Conservation (phyloP, 2,329 filamentous ascomycete species). For the Cladosporium austrohemisphaericum region DNA sequence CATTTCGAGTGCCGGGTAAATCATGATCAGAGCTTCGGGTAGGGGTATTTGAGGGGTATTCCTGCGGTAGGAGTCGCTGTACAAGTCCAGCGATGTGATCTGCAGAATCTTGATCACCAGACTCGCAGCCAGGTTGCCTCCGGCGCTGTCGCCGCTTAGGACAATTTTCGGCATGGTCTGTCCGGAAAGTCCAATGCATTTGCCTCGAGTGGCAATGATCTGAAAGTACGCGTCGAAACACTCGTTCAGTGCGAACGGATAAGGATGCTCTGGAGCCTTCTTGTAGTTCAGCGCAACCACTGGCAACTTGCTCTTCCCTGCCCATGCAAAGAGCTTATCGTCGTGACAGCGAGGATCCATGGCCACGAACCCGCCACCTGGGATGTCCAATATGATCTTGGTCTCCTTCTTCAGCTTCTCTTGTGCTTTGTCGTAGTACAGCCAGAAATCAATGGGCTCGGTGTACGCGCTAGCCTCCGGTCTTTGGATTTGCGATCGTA, state of each 20-base stretch:
- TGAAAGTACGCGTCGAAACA: constrained; percentile 82
- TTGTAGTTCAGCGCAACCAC: constrained; percentile 87
- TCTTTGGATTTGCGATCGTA: constrained; percentile 78
- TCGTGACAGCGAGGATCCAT: constrained; percentile 95
- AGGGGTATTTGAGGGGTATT: constrained; percentile 51
- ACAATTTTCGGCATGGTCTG: constrained; percentile 64
- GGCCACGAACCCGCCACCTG: constrained; percentile 91
- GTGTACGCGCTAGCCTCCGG: constrained; percentile 76
- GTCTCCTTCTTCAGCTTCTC: constrained; percentile 71
- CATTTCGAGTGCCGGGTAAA: constrained; percentile 91
- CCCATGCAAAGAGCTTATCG: constrained; percentile 91
- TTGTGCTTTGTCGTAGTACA: constrained; percentile 89
- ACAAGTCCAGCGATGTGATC: constrained; percentile 43
- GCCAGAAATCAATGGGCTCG: constrained; percentile 79
- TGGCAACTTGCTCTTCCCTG: constrained; percentile 80
- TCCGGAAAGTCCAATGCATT: constrained; percentile 72
- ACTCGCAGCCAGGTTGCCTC: constrained; percentile 72
- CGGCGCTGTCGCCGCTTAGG: constrained; percentile 71
- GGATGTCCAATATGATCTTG: constrained; percentile 81
- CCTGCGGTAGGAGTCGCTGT: constrained; percentile 40
- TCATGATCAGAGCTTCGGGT: constrained; percentile 76
- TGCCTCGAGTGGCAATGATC: constrained; percentile 66
- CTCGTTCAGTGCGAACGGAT: constrained; percentile 81
- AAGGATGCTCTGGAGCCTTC: constrained; percentile 80
- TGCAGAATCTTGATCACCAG: constrained; percentile 88